Conservation (phyloP, 768 basidiomycete genomes). For the Leccinum variicolor region DNA sequence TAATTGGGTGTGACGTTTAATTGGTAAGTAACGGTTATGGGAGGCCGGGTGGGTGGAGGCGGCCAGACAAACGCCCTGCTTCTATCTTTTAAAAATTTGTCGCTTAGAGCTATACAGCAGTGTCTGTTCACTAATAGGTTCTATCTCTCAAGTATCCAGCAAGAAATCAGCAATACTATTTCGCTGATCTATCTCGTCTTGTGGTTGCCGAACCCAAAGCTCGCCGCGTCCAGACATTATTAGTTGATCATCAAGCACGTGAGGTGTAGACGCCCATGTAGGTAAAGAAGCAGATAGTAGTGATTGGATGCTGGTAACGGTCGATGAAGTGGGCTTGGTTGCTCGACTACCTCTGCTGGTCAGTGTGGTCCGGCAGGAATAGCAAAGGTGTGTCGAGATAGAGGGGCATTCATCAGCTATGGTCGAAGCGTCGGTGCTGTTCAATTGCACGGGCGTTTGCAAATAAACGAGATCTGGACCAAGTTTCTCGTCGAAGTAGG, state of each 20-base stretch:
- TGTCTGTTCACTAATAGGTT: background rate
- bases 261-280: constrained; percentile 32
- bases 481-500: constrained; percentile 29
- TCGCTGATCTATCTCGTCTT: constrained; percentile 37
- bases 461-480: constrained; percentile 12
- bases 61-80: background rate
- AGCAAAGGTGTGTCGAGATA: constrained; percentile 49
- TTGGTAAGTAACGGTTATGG: background rate
- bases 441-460: background rate
- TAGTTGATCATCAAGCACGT: background rate
- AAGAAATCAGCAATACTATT: constrained; percentile 38
- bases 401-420: constrained; percentile 15
- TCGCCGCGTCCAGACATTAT: constrained; percentile 19
- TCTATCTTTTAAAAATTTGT: background rate
- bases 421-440: background rate
- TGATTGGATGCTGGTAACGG: constrained; percentile 1
- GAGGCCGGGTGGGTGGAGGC: constrained; percentile 3
- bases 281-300: constrained; percentile 19
- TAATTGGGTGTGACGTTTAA: constrained; percentile 2
- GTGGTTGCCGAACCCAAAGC: constrained; percentile 30
- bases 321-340: constrained; percentile 14
- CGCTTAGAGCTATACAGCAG: background rate
- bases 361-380: constrained; percentile 58
- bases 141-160: constrained; percentile 24
- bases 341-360: constrained; percentile 55